Evolutionary conservation across 2,329 filamentous ascomycete species (phyloP).

Genomic region (Hypoxylon sp.): DNA sequence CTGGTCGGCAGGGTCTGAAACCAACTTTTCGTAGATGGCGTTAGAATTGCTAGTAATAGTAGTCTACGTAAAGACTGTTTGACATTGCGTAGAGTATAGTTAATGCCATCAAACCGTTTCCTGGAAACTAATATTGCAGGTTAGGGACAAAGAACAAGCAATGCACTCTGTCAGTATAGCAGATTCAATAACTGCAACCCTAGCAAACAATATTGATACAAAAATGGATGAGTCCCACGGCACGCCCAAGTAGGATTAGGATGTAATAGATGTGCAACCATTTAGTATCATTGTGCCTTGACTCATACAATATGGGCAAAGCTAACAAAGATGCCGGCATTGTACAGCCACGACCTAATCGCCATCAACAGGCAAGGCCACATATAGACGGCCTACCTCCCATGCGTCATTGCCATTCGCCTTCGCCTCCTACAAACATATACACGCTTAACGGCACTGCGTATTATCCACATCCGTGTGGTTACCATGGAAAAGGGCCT

Average conservation of each 20-base stretch:
- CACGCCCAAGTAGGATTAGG: background rate
- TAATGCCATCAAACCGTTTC: slow-evolving; percentile 19
- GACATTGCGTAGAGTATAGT: background rate
- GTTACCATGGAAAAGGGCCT: background rate
- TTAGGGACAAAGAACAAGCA: slow-evolving; percentile 23
- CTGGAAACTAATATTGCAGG: background rate
- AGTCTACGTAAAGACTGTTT: slow-evolving; percentile 2
- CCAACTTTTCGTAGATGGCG: background rate
- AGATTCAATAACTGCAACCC: background rate
- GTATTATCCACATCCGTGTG: slow-evolving; percentile 32
- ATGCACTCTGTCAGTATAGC: slow-evolving; percentile 8
- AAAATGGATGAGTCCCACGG: slow-evolving; percentile 6
- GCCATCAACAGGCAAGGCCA: slow-evolving; percentile 12
- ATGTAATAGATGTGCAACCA: background rate
- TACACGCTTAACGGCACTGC: slow-evolving; percentile 21
- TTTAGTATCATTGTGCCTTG: background rate
- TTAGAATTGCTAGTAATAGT: background rate
- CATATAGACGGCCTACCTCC: background rate
- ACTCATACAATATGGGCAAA: background rate
- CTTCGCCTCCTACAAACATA: slow-evolving; percentile 6
- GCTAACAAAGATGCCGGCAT: slow-evolving; percentile 7
- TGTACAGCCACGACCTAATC: background rate
- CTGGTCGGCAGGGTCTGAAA: background rate
- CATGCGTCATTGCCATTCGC: slow-evolving; percentile 4
- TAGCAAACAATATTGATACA: slow-evolving; percentile 31